Percentiles rank a stretch among this genome's conserved stretches.
phyloP scores from a whole-genome alignment of 1,139 yeast genomes.

The Yamadazyma dushanensis region DNA sequence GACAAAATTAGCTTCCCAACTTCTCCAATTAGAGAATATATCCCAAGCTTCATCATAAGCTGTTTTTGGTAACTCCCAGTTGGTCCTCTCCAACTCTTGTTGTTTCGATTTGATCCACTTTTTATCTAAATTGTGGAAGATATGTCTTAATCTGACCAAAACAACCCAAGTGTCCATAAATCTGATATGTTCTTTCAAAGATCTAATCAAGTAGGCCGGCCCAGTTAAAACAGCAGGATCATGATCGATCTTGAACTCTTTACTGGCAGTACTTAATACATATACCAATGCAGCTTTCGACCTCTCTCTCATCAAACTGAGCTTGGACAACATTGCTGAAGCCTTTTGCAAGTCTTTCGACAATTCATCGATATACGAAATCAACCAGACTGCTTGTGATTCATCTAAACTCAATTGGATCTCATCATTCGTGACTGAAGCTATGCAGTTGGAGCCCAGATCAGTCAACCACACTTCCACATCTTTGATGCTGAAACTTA shows the following conservation, averaged over 20 bases:
- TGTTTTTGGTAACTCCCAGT: slow-evolving; percentile 46
- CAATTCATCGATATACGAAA: slow-evolving; percentile 25
- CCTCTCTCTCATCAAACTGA: slow-evolving; percentile 19
- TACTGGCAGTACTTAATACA: slow-evolving; percentile 63
- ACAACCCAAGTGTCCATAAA: slow-evolving; percentile 87
- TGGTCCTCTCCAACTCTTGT: slow-evolving; percentile 17
- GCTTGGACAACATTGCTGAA: slow-evolving; percentile 17
- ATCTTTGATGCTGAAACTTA: slow-evolving; percentile 21
- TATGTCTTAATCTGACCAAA: slow-evolving; percentile 73
- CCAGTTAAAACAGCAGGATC: slow-evolving; percentile 90
- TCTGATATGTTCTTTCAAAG: slow-evolving; percentile 72
- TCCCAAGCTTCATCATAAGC: slow-evolving; percentile 57
- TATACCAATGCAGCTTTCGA: slow-evolving; percentile 47
- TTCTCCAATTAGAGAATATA: slow-evolving; percentile 79
- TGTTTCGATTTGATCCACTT: slow-evolving; percentile 43
- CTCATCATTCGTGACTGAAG: slow-evolving; percentile 36
- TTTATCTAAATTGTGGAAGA: slow-evolving; percentile 59
- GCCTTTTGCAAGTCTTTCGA: slow-evolving; percentile 17
- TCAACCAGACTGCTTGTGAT: slow-evolving; percentile 38
- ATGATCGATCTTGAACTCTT: slow-evolving; percentile 59
- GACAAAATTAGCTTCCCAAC: slow-evolving; percentile 68
- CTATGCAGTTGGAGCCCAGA: slow-evolving; percentile 23
- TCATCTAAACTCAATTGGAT: slow-evolving; percentile 34
- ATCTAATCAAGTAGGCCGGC: slow-evolving; percentile 78
- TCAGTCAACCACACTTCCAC: slow-evolving; percentile 46